A percentile compares a stretch with the other conserved stretches of the same genome.
Conservation (phyloP, 1,139 yeast genomes). For the Kodamaea ohmeri region DNA sequence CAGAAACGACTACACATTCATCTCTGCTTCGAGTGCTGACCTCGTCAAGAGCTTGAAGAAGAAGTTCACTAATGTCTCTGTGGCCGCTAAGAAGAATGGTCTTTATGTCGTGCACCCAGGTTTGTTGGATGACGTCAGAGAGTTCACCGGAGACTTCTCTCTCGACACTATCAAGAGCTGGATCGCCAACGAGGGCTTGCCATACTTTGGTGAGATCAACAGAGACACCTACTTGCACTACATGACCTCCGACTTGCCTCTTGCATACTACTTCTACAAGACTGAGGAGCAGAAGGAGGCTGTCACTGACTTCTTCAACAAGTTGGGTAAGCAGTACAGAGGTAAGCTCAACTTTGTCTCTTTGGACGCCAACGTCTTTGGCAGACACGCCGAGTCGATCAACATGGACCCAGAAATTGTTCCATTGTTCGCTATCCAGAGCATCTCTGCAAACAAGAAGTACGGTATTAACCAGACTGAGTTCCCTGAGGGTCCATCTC, state of each 20-base stretch:
- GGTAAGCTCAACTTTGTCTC: conserved; percentile 87
- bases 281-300: conserved; percentile 63
- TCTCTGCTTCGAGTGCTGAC: conserved; percentile 50
- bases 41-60: conserved; percentile 43
- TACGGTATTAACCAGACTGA: conserved; percentile 59
- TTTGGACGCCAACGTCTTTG: conserved; percentile 76
- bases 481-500: conserved; percentile 42
- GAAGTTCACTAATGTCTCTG: conserved; percentile 14
- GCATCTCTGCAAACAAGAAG: conserved; percentile 63
- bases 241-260: conserved; percentile 69
- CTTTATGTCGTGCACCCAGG: conserved; percentile 47
- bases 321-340: conserved; percentile 70
- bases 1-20: conserved; percentile 53
- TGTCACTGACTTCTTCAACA: conserved; percentile 49
- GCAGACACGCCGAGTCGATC: conserved; percentile 85
- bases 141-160: conserved; percentile 22
- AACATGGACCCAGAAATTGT: conserved; percentile 77
- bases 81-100: conserved; percentile 37
- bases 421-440: conserved; percentile 91
- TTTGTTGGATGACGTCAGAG: conserved; percentile 31
- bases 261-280: conserved; percentile 85
- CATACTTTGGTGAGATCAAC: conserved; percentile 86
- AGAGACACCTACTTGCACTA: conserved; percentile 78
- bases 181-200: conserved; percentile 69
- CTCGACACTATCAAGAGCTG: conserved; percentile 48